Evolutionary conservation across 768 basidiomycete genomes (phyloP).

Genomic region (Gloeopeniophorella convolvens): DNA sequence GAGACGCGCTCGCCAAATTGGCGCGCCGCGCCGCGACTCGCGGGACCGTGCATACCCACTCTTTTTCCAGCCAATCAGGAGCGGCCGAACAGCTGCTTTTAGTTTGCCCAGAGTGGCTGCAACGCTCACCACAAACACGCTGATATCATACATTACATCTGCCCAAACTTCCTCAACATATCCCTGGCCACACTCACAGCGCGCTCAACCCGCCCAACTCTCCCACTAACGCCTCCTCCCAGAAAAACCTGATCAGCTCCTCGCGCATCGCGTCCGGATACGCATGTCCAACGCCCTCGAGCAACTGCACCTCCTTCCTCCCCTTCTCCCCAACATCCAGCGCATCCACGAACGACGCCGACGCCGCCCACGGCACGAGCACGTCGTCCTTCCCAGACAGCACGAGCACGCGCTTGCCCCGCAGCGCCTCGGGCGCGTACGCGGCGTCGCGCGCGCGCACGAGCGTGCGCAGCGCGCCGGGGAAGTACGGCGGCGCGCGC

Average conservation of each 20-base stretch:
- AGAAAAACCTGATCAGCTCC: slow-evolving; percentile 21
- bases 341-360: slow-evolving; percentile 26
- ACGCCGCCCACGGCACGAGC: slow-evolving; percentile 31
- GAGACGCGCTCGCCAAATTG: no score
- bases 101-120: no score
- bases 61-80: no score
- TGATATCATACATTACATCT: no score
- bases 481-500: slow-evolving; percentile 49
- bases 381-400: slow-evolving; percentile 47
- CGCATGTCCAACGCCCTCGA: slow-evolving; percentile 31
- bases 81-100: no score
- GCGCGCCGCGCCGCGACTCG: no score
- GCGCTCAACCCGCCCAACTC: no score
- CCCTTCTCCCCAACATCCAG: slow-evolving; percentile 28
- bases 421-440: slow-evolving; percentile 45
- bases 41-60: no score
- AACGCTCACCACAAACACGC: no score
- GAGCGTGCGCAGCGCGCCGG: slow-evolving; percentile 42
- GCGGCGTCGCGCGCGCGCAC: slow-evolving; percentile 44
- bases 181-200: no score
- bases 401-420: slow-evolving; percentile 67
- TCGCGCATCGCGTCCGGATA: slow-evolving; percentile 33
- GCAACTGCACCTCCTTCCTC: slow-evolving; percentile 26
- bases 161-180: no score
- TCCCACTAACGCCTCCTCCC: slow-evolving; percentile 19